phyloP scores from a whole-genome alignment of 495 filamentous ascomycete species.

The Xylaria palmicola region DNA sequence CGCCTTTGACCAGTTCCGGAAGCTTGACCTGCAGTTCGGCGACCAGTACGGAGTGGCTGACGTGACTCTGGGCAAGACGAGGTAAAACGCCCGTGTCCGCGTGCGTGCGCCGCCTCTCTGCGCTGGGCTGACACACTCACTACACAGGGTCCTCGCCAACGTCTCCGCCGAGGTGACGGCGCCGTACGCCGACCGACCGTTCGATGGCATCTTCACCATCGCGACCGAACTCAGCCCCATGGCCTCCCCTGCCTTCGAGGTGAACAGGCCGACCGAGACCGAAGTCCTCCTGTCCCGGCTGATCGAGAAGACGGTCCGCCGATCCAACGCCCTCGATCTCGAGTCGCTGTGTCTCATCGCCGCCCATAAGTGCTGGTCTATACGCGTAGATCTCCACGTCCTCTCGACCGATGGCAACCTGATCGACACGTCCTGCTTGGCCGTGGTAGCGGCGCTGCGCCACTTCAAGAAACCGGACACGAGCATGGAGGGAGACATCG shows the following conservation, averaged over 20 bases:
- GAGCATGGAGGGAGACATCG: slow-evolving; percentile 72
- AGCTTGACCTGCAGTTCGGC: slow-evolving; percentile 75
- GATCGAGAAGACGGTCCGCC: slow-evolving; percentile 89
- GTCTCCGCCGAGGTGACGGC: slow-evolving; percentile 85
- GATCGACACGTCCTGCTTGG: slow-evolving; percentile 80
- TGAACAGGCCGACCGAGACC: slow-evolving; percentile 73
- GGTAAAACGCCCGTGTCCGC: slow-evolving; percentile 47
- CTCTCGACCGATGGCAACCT: slow-evolving; percentile 86
- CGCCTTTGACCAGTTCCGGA: slow-evolving; percentile 71
- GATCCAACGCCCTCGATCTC: slow-evolving; percentile 86
- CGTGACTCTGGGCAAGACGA: slow-evolving; percentile 86
- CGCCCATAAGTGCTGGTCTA: slow-evolving; percentile 82
- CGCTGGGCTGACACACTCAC: slow-evolving; percentile 7
- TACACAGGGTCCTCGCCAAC: slow-evolving; percentile 71
- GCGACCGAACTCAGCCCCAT: slow-evolving; percentile 87
- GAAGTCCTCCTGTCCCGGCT: slow-evolving; percentile 82
- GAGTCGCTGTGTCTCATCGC: slow-evolving; percentile 94
- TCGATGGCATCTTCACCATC: slow-evolving; percentile 93
- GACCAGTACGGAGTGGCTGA: slow-evolving; percentile 90
- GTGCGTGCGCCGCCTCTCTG: background rate
- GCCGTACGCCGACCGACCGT: slow-evolving; percentile 83
- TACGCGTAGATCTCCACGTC: slow-evolving; percentile 87
- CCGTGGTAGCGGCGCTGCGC: slow-evolving; percentile 78
- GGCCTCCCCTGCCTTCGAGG: slow-evolving; percentile 86
- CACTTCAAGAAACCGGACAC: slow-evolving; percentile 91